Base-by-base conservation (phyloP, 495 filamentous ascomycete genomes). In the Evernia prunastri region DNA sequence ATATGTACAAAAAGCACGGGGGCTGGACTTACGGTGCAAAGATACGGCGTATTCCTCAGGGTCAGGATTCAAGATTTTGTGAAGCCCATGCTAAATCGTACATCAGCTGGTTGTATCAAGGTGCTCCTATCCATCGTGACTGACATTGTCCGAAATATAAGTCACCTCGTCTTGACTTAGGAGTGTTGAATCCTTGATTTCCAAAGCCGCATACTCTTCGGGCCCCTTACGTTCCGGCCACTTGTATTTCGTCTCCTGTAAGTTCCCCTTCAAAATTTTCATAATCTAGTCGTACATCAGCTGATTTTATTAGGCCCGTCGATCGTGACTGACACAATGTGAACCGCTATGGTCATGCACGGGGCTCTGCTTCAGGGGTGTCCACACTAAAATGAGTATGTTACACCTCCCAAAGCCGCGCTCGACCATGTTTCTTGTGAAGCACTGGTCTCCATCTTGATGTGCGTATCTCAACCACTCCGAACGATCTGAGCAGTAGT, bases 321-420 rank as follows among this genome's bases (percentile, higher is more conserved):
- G n/a, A n/a, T n/a, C n/a, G n/a, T n/a, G n/a, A n/a, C n/a, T n/a
- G 39, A 85, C 75, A 61, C 90, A 94, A 69, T 92, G 89, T 31
- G 90, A 87, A 69, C 90, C 86, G 66, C 89, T 88, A 73, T 94
- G 90, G 70, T 97, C 92, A 74, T 97, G 92, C 65, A 96, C 89
- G 1, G 85, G 84, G 70, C 86, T 91, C 27, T 84, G 84, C 74
- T 90, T 90, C n/a, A 90, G 89, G 25, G 92, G 92, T 17, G 82
- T 87, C 92, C 92, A 97, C n/a, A 96, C 92, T 15, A 97, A 81
- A 25, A 97, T 84, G 56, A 96, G 81, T 84, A 97, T 72, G 72
- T 96, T 96, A 72, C 89, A 87, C 72, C 93, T 96, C 33, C 91
- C 92, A 71, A 96, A 96, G 5, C 92, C 90, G 70, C 89, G 85